Conservation (phyloP, 176 grass and related monocot species). For the Lolium multiflorum region DNA sequence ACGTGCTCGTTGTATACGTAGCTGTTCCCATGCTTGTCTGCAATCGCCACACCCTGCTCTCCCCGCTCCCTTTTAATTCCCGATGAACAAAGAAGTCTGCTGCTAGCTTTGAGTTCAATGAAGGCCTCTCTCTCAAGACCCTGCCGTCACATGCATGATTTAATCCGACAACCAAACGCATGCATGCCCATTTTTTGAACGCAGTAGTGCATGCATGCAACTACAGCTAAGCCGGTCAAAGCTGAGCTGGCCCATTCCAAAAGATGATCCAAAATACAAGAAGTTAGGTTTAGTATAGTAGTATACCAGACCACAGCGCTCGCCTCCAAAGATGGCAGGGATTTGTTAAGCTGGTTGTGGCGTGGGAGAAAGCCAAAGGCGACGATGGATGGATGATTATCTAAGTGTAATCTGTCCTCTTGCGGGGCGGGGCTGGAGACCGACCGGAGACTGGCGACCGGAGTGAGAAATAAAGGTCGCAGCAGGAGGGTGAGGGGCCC, state of each 20-base stretch:
- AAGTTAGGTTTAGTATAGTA: neutral
- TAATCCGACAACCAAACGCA: neutral
- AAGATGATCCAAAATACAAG: neutral
- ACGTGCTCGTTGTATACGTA: slow-evolving; percentile 46
- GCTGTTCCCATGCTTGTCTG: slow-evolving; percentile 61
- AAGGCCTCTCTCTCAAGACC: neutral
- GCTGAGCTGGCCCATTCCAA: neutral
- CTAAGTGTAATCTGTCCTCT: neutral
- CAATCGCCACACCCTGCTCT: slow-evolving; percentile 25
- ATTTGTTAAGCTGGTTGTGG: slow-evolving; percentile 2
- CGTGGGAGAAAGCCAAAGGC: neutral
- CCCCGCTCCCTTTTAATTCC: neutral
- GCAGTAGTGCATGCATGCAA: neutral
- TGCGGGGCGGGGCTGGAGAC: neutral
- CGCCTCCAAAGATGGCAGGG: slow-evolving; percentile 26
- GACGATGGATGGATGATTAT: neutral
- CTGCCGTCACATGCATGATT: neutral
- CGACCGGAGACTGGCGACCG: neutral
- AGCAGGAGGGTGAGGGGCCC: neutral
- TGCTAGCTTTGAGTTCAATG: slow-evolving; percentile 10
- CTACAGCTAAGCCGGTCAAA: slow-evolving; percentile 11
- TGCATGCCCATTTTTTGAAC: slow-evolving; percentile 8
- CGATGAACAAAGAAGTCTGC: slow-evolving; percentile 42
- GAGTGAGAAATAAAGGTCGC: neutral
- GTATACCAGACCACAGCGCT: neutral